Base-by-base conservation (phyloP, 176 grass and related monocot species). In the Typha latifolia region DNA sequence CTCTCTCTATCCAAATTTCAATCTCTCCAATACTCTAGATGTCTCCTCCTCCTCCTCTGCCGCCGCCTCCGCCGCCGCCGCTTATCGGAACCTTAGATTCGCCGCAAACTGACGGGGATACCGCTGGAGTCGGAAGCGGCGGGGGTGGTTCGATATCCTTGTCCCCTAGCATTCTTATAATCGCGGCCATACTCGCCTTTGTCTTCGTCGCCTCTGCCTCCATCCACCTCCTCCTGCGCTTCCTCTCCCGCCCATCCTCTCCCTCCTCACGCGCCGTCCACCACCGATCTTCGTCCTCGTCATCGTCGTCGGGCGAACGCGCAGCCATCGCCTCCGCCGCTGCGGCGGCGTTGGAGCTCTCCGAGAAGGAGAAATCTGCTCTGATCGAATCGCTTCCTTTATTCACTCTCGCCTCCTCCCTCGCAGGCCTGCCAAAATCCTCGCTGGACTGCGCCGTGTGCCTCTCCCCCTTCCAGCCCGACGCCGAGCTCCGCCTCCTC, bases 361-460 rank as follows among this genome's bases (percentile, higher is more conserved):
- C 73, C 20, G 83, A 83, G 51, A 64, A 79, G 51, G 87, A 91
- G 68, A 84, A 87, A 69, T 74, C 82, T 63, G 47, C 74, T 13
- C 71, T 96, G 69, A 96, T 96, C 52, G 85, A 82, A 11, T 85
- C 88, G 21, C 80, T 97, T 49, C 93, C 93, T 64, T 65, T 97
- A 1, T 97, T 91, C 82, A 86, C 85, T 0, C 90, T 96, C 71
- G 90, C 86, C 2, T 95, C 90, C 24, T 79, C 86, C 53, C 49
- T 90, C 34, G 85, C 85, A 22, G 67, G 78, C n/a, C 80, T 96
- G 1, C 88, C 92, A 20, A 91, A 91, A 84, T 86, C 88, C 37
- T 89, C 92, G 32, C 85, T 82, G 0, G 92, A 96, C 73, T 96
- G 92, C 66, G 88, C 92, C 5, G 92, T 96, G 23, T 96, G 92